These are phyloP conservation scores for Globisporangium irregulare DNA, from an alignment of 352 stramenopile genomes.

Conservation along the genomic window DNA sequence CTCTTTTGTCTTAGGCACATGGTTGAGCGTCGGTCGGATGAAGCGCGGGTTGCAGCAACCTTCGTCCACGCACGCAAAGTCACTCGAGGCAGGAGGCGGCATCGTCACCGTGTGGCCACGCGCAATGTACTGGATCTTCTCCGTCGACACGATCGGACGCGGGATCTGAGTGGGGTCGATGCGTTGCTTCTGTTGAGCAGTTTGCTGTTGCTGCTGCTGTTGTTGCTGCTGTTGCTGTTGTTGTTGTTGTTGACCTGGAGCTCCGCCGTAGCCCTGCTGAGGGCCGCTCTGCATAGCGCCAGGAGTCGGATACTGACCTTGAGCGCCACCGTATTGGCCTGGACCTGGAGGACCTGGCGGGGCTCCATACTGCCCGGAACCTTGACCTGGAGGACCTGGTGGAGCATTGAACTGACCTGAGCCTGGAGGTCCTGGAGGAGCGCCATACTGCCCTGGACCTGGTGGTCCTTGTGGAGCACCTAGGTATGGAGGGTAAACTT, in stretches of 20 bases:
- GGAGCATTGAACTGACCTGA: neutral
- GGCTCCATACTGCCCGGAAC: slow-evolving; percentile 6
- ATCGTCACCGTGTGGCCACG: slow-evolving; percentile 82
- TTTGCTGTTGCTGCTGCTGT: slow-evolving; percentile 34
- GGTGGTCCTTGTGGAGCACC: slow-evolving; percentile 19
- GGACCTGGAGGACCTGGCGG: slow-evolving; percentile 9
- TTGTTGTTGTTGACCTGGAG: slow-evolving; percentile 13
- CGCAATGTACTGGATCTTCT: slow-evolving; percentile 73
- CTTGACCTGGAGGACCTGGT: slow-evolving; percentile 11
- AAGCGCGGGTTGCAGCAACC: slow-evolving; percentile 88
- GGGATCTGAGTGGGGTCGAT: slow-evolving; percentile 89
- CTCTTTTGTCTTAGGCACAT: slow-evolving; percentile 72
- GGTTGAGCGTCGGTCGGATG: slow-evolving; percentile 85
- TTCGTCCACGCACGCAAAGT: slow-evolving; percentile 84
- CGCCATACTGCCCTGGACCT: neutral
- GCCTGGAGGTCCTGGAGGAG: neutral
- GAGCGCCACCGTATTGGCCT: slow-evolving; percentile 9
- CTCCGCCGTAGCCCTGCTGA: slow-evolving; percentile 14
- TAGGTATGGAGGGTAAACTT: slow-evolving; percentile 10
- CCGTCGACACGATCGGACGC: slow-evolving; percentile 61
- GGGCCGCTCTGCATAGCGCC: slow-evolving; percentile 12
- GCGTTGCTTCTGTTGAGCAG: slow-evolving; percentile 57
- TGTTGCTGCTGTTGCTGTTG: slow-evolving; percentile 32
- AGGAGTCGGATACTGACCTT: slow-evolving; percentile 17
- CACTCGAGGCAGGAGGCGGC: slow-evolving; percentile 67